Conservation (phyloP, 768 basidiomycete genomes). For the Dacryopinax spathularia region DNA sequence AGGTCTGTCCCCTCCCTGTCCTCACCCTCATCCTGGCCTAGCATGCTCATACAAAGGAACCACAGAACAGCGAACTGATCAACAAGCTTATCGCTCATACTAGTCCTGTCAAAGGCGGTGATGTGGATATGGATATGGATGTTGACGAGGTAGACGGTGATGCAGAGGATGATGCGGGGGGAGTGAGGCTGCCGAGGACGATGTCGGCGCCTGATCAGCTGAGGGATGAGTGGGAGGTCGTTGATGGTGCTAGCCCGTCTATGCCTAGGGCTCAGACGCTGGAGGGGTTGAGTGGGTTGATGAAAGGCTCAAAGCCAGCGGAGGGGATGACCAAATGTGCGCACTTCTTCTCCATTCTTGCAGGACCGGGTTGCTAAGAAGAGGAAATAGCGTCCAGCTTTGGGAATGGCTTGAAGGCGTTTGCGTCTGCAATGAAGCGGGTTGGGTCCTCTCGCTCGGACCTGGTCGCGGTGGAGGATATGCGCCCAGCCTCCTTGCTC, state of each 20-base stretch:
- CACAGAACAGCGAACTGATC: constrained; percentile 57
- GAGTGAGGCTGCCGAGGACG: constrained; percentile 15
- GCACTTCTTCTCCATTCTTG: not conserved
- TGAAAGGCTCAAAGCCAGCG: not conserved
- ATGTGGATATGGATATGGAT: constrained; percentile 19
- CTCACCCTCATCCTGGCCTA: not conserved
- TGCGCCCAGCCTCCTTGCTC: not conserved
- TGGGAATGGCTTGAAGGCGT: constrained; percentile 35
- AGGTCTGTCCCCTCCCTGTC: constrained; percentile 20
- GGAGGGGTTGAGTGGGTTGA: not conserved
- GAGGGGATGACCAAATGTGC: not conserved
- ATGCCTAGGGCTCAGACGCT: not conserved
- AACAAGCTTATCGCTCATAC: constrained; percentile 55
- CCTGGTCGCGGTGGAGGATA: constrained; percentile 7
- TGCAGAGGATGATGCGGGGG: too few relatives aligned
- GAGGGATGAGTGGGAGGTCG: constrained; percentile 71
- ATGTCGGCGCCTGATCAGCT: constrained; percentile 34
- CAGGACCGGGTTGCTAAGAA: not conserved
- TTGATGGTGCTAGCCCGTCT: constrained; percentile 37
- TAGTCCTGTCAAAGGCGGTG: constrained; percentile 16
- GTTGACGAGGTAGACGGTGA: constrained; percentile 19
- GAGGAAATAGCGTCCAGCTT: not conserved
- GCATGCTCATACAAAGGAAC: not conserved
- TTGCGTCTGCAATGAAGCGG: constrained; percentile 63
- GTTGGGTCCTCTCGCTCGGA: constrained; percentile 25